Percentiles rank a stretch among this genome's conserved stretches.
Conservation (phyloP, 2,329 filamentous ascomycete genomes). For the Aspergillus sp. region DNA sequence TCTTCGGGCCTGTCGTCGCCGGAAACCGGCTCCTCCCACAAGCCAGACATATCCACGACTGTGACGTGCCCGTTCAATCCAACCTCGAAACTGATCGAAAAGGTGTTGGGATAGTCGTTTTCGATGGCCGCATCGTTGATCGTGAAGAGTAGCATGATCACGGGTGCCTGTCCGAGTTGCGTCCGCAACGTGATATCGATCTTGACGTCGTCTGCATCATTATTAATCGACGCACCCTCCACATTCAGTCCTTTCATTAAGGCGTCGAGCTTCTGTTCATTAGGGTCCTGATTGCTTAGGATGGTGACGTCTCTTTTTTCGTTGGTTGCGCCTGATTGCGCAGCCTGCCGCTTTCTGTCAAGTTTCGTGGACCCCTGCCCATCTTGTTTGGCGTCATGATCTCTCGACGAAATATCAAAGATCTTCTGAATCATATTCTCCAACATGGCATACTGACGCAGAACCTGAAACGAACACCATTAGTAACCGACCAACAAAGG, state of each 20-base stretch:
- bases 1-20: slow-evolving; percentile 6
- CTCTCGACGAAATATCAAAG: slow-evolving; percentile 19
- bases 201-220: slow-evolving; percentile 21
- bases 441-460: slow-evolving; percentile 40
- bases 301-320: slow-evolving; percentile 15
- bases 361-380: slow-evolving; percentile 3
- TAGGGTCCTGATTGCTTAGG: slow-evolving; percentile 37
- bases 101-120: slow-evolving; percentile 13
- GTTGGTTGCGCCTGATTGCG: slow-evolving; percentile 6
- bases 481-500: background rate
- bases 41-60: slow-evolving; percentile 31
- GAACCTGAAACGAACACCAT: slow-evolving; percentile 20
- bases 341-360: background rate
- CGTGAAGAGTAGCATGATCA: slow-evolving; percentile 33
- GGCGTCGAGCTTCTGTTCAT: slow-evolving; percentile 49
- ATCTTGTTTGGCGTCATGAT: slow-evolving; percentile 7
- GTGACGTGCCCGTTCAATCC: slow-evolving; percentile 36
- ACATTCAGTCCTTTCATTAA: slow-evolving; percentile 35
- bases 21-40: slow-evolving; percentile 16
- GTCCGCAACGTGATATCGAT: slow-evolving; percentile 35
- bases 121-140: slow-evolving; percentile 11
- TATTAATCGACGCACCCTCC: slow-evolving; percentile 1
- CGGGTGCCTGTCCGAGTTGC: slow-evolving; percentile 31
- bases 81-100: slow-evolving; percentile 34
- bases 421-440: slow-evolving; percentile 33